Percentiles rank a stretch among this genome's conserved stretches.
phyloP scores from a whole-genome alignment of 345 rosid species.

The Carallia brachiata region DNA sequence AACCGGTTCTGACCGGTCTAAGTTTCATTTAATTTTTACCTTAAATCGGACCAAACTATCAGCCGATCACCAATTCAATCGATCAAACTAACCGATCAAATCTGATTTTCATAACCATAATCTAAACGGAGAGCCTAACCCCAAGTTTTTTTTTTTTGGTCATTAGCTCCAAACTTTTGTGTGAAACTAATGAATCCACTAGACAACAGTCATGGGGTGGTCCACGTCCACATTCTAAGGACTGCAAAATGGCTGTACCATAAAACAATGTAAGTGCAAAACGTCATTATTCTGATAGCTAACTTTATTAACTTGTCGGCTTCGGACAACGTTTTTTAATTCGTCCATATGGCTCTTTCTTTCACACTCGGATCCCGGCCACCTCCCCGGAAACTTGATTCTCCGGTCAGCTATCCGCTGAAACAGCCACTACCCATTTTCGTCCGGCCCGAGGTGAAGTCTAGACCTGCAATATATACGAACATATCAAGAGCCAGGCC shows the following conservation, averaged over 20 bases:
- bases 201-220: neutral
- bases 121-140: too few species aligned
- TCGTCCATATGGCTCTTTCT: constrained; percentile 30
- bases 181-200: too few species aligned
- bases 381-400: constrained; percentile 16
- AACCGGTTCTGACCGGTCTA: too few species aligned
- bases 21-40: too few species aligned
- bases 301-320: neutral
- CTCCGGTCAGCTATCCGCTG: constrained; percentile 12
- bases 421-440: constrained; percentile 4
- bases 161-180: too few species aligned
- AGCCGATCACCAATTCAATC: too few species aligned
- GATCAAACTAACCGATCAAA: too few species aligned
- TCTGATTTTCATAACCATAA: too few species aligned
- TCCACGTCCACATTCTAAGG: neutral
- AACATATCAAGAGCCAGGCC: neutral
- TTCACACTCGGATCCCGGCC: constrained; percentile 18
- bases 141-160: too few species aligned
- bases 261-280: neutral
- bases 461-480: neutral
- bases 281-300: neutral
- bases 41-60: too few species aligned
- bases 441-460: neutral
- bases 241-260: neutral
- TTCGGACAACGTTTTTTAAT: neutral